Base-by-base conservation (phyloP, 2,329 filamentous ascomycete species). In the Rhexocercosporidium sp. region DNA sequence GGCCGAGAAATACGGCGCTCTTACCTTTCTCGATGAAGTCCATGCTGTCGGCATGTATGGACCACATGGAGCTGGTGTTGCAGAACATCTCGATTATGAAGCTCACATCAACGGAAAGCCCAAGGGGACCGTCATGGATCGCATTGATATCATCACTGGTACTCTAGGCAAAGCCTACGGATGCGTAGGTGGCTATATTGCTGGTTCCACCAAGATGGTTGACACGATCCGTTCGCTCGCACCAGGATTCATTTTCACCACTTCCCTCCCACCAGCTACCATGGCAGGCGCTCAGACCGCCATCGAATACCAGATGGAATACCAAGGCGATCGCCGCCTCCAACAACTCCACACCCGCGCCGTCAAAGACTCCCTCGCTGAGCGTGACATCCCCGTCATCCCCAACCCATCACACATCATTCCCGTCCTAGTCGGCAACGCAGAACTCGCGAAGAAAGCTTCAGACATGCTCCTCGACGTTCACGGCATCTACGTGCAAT, bases 21-120 rank as follows among this genome's bases (percentile, higher is more conserved):
- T 99, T 71, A 99, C 96, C 75, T 99, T 99, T 80, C 85, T 97
- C 78, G 96, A 99, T 78, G 96, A 99, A 88, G 96, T 99, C 69
- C 96, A 99, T 82, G 96, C 96, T 53, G 96, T 99, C 25, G 96
- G 96, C 78, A 98, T 99, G 96, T 99, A 99, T 80, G 96, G 96
- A 77, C 94, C 96, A 77, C 89, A 93, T 76, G 96, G 96, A 70
- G 96, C 94, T 66, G 96, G 96, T 80, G 96, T 99, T 53, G 96
- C 96, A 39, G 96, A 99, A 82, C 96, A 99, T 79, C 89, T 99
- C 60, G 95, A 99, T 78, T 99, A 92, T 77, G 93, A 97, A 77
- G 89, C 91, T 9, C 94, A 98, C 79, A 85, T 86, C 66, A 87
- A 88, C 64, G 93, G 94, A 66, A 85, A 86, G 72, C 90, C 93